These are phyloP conservation scores for Colletotrichum sp. DNA, from an alignment of 2,329 filamentous ascomycete genomes.

Conservation along the genomic window DNA sequence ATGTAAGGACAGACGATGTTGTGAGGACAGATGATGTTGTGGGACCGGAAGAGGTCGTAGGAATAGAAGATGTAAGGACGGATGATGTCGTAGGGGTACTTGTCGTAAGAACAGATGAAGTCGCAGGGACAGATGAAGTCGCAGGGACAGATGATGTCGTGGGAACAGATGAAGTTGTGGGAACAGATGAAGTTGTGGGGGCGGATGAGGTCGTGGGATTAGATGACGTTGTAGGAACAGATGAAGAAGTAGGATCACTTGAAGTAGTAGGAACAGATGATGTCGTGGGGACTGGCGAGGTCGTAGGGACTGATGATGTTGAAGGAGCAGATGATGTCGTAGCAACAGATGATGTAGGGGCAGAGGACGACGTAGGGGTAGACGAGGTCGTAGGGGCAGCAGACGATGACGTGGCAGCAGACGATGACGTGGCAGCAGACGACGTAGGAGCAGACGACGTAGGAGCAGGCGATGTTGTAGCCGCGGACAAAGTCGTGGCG, in stretches of 20 bases:
- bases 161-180: neutral
- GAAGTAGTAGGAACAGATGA: neutral
- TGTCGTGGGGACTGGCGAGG: neutral
- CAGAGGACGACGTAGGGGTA: neutral
- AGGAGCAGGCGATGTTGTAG: neutral
- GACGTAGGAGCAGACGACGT: too few relatives aligned
- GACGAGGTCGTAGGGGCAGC: rapidly evolving
- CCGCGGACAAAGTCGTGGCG: neutral
- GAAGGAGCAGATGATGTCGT: neutral
- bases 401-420: neutral
- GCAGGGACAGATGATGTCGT: neutral
- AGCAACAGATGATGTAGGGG: too few relatives aligned
- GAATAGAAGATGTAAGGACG: neutral
- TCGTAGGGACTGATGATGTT: neutral
- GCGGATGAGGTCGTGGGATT: neutral
- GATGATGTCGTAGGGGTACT: neutral
- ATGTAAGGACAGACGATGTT: neutral
- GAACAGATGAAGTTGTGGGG: neutral
- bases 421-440: too few relatives aligned
- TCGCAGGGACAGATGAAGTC: neutral
- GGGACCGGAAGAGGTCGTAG: neutral
- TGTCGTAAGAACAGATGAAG: neutral
- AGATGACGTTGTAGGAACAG: neutral
- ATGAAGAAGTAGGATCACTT: neutral
- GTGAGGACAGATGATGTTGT: neutral